Base-by-base conservation (phyloP, 352 stramenopile genomes). In the Phytopythium vexans region DNA sequence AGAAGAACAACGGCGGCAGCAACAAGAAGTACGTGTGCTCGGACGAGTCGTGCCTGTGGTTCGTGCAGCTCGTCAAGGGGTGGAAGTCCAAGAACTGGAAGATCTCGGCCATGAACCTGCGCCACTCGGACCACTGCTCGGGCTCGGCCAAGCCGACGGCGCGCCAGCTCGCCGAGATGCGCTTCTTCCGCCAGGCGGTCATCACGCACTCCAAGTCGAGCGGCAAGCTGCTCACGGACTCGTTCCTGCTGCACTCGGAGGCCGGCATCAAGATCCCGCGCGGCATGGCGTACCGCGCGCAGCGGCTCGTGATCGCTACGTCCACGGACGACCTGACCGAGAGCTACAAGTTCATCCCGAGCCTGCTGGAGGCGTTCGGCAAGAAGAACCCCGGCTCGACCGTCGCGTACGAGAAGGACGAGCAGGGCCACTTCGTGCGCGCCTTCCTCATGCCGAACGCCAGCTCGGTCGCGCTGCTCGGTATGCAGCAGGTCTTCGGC, bases 51-150 rank as follows among this genome's bases (percentile, higher is more conserved):
- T 93, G 82, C 16, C 42, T 85, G 6, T 93, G 82, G 82, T 93
- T 90, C 49, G 80, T 91, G 27, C 80, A 85, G 45, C 66, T 91
- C 12, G 74, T 89, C 32, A 90, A 90, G 57, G 80, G 78, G 1
- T 83, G 76, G 67, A 93, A 93, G 58, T 86, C 78, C n/a, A 88
- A 91, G 64, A 93, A 84, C 64, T 93, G 82, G 82, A 93, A 93
- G 54, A 93, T 93, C 62, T 93, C 82, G 35, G 78, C 80, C n/a
- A 93, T 93, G 82, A 89, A 91, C 42, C 56, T 93, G 27, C 82
- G 81, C 49, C 82, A 93, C 53, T 87, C 80, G 41, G 68, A 78
- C 0, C 62, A 64, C n/a, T 93, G 82, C 66, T 76, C 64, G 0
- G 82, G 82, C 11, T 62, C 70, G 21, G 61, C 78, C 2, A 86